Percentiles rank a stretch among this genome's conserved stretches.
These are phyloP conservation scores for Dryas integrifolia DNA, from an alignment of 331 rosid genomes.

Conservation along the genomic window DNA sequence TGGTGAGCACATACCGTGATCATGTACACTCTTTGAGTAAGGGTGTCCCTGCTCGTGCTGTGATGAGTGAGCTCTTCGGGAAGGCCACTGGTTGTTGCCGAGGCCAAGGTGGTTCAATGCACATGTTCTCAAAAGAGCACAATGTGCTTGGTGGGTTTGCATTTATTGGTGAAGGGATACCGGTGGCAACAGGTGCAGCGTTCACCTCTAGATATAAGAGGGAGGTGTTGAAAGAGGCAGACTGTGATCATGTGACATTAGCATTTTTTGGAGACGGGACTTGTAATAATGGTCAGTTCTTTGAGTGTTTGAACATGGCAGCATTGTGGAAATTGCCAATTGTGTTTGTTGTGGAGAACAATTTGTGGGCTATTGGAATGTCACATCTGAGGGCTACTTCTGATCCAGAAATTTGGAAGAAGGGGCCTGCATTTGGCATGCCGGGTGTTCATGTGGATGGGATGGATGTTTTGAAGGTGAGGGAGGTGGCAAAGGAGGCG, in stretches of 20 bases:
- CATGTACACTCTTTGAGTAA: conserved; percentile 99
- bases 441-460: conserved; percentile 98
- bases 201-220: conserved; percentile 72
- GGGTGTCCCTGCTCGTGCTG: conserved; percentile 88
- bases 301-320: conserved; percentile 96
- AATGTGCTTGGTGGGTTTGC: conserved; percentile 93
- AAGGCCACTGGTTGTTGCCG: conserved; percentile 96
- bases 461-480: conserved; percentile 97
- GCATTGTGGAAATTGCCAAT: conserved; percentile 97
- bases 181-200: conserved; percentile 97
- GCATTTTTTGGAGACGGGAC: conserved; percentile 98
- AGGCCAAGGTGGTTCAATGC: conserved; percentile 99
- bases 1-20: conserved; percentile 93
- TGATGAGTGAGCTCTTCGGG: conserved; percentile 98
- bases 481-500: conserved; percentile 98
- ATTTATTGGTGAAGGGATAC: conserved; percentile 98
- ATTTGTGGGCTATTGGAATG: conserved; percentile 99
- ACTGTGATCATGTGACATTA: conserved; percentile 68
- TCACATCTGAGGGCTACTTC: conserved; percentile 94
- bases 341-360: conserved; percentile 94
- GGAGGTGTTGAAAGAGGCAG: conserved; percentile 70
- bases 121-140: conserved; percentile 93
- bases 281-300: conserved; percentile 94
- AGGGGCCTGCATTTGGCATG: conserved; percentile 99
- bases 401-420: conserved; percentile 97